Evolutionary conservation across 2,329 filamentous ascomycete genomes (phyloP).

Genomic region (Diaporthe citrichinensis): DNA sequence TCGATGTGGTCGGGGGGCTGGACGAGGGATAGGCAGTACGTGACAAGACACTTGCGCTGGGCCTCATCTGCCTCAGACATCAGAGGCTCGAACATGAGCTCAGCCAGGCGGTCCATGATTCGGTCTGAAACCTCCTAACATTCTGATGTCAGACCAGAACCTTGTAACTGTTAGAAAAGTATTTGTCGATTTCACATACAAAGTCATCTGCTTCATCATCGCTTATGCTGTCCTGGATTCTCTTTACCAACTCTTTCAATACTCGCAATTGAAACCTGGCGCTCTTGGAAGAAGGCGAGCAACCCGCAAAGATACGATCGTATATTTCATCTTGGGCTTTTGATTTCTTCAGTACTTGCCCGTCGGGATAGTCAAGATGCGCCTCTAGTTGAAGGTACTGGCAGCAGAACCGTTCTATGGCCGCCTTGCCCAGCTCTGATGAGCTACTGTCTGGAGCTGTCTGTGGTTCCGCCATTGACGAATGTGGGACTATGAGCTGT

Average conservation of each 20-base stretch:
- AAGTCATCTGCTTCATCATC: slow-evolving; percentile 83
- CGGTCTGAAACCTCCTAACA: slow-evolving; percentile 85
- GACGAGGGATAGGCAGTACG: slow-evolving; percentile 70
- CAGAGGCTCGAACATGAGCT: slow-evolving; percentile 73
- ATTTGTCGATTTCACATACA: slow-evolving; percentile 69
- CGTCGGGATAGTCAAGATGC: slow-evolving; percentile 74
- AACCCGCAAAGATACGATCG: slow-evolving; percentile 70
- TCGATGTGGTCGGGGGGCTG: slow-evolving; percentile 61
- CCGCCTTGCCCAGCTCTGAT: slow-evolving; percentile 36
- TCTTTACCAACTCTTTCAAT: slow-evolving; percentile 79
- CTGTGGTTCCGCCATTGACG: neutral
- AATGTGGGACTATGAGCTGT: neutral
- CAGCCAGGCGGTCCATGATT: slow-evolving; percentile 78
- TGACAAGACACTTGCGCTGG: slow-evolving; percentile 82
- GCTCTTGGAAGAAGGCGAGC: slow-evolving; percentile 16
- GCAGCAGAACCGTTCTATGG: slow-evolving; percentile 68
- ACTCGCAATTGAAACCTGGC: slow-evolving; percentile 78
- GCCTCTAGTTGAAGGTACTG: slow-evolving; percentile 86
- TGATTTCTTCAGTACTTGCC: slow-evolving; percentile 69
- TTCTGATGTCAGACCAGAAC: neutral
- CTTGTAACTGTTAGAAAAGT: neutral
- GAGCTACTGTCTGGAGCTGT: neutral
- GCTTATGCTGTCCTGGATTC: slow-evolving; percentile 78
- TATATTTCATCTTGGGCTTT: slow-evolving; percentile 78
- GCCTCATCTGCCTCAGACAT: slow-evolving; percentile 76